Evolutionary conservation across 2,329 filamentous ascomycete species (phyloP).

Genomic region (Venturia pyrina): DNA sequence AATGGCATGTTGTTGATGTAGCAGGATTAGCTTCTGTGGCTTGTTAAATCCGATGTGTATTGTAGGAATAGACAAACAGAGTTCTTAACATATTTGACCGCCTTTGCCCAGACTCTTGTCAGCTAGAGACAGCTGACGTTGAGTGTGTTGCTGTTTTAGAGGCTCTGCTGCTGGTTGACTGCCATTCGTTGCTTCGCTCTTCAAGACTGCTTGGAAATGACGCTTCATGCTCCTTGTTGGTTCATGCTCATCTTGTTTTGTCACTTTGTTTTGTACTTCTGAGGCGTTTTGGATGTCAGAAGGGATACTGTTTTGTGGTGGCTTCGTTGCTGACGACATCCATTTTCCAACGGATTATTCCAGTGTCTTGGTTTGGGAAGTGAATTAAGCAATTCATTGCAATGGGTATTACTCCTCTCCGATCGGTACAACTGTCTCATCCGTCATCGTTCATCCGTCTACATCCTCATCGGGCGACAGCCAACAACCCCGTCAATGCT

Average conservation of each 20-base stretch:
- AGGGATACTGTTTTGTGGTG: neutral
- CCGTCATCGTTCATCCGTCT: too few species aligned
- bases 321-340: neutral
- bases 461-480: too few species aligned
- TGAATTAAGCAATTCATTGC: too few species aligned
- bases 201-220: neutral
- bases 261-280: neutral
- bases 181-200: neutral
- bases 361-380: too few species aligned
- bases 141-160: neutral
- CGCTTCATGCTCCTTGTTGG: neutral
- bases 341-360: neutral
- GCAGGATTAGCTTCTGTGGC: neutral
- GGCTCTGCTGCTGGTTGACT: neutral
- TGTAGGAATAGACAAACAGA: neutral
- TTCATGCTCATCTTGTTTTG: neutral
- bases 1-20: neutral
- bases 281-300: neutral
- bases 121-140: neutral
- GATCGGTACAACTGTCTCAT: too few species aligned
- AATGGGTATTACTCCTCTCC: too few species aligned
- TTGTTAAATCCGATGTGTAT: neutral
- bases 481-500: too few species aligned
- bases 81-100: neutral
- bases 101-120: neutral